Base-by-base conservation (phyloP, 1,139 yeast species). In the Debaryomyces coudertii region DNA sequence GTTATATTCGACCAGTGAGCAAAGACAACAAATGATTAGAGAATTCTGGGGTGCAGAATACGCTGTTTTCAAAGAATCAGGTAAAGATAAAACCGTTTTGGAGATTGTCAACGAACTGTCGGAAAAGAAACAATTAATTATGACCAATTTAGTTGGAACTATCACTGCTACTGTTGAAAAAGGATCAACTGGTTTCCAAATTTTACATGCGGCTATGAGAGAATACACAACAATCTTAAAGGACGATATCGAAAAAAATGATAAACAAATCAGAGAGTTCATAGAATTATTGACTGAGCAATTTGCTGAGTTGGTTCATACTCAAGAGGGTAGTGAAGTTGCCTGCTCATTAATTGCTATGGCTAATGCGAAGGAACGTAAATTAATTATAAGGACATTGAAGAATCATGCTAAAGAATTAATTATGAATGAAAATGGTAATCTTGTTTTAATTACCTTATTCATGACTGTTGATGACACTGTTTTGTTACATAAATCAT, bases 1-100 rank as follows among this genome's bases (percentile, higher is more conserved):
- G 24, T 82, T 90, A 53, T 93, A 92, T 66, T 82, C 97, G 4
- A 83, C 90, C 24, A 79, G 86, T 36, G 89, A 85, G 51, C 98
- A 93, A 69, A 88, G 82, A 66, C 81, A 82, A 45, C 97, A 90
- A 68, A 90, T 93, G 85, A 82, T 93, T 53, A 83, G 95, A 65
- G 98, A 93, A 67, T 93, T 93, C 63, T 93, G 96, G 89, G 98
- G 98, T 45, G 81, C 96, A n/a, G 96, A 90, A 68, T 92, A 86
- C 62, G 97, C 97, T 24, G 84, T 90, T 12, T 92, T 93, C 72
- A 87, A 82, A 66, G 93, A 89, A 43, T 76, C 84, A 14, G 92
- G 88, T 44, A 76, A 80, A 53, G 80, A 78, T 15, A 77, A 82
- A 62, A 71, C 81, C 7, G 79, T 93, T 44, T 73, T 79, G 52